Evolutionary conservation across 257 asterid genomes (phyloP).

Genomic region (Fraxinus excelsior): DNA sequence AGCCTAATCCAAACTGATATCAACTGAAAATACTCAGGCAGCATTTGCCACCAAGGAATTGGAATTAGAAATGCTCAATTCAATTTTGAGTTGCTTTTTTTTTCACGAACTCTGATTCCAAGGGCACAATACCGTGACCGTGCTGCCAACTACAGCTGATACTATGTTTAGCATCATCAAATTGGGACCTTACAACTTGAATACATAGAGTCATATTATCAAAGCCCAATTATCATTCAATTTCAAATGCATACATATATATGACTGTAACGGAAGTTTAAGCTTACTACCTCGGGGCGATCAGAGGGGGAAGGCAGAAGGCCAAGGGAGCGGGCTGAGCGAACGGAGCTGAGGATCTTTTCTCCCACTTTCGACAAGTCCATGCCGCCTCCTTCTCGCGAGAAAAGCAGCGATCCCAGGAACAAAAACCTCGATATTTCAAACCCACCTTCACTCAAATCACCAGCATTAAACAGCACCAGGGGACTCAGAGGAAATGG

Average conservation of each 20-base stretch:
- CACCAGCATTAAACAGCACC: slow-evolving; percentile 71
- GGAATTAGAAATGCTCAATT: background rate
- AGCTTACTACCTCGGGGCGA: slow-evolving; percentile 78
- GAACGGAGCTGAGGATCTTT: slow-evolving; percentile 95
- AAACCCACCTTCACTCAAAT: slow-evolving; percentile 77
- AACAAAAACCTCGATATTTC: slow-evolving; percentile 86
- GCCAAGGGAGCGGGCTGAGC: slow-evolving; percentile 96
- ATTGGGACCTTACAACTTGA: background rate
- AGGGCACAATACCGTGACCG: background rate
- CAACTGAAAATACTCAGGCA: background rate
- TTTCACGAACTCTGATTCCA: background rate
- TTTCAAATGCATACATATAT: slow-evolving; percentile 1
- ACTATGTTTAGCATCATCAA: background rate
- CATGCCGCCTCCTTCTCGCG: slow-evolving; percentile 81
- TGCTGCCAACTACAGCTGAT: slow-evolving; percentile 4
- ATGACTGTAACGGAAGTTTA: background rate
- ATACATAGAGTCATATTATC: background rate
- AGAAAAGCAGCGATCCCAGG: slow-evolving; percentile 90
- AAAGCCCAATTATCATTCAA: slow-evolving; percentile 10
- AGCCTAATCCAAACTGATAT: background rate
- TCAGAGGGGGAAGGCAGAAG: slow-evolving; percentile 69
- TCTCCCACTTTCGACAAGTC: slow-evolving; percentile 98
- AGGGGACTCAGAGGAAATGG: slow-evolving; percentile 84
- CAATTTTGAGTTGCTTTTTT: background rate
- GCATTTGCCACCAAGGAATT: background rate